Evolutionary conservation across 208 protist species (phyloP), one percentile per base, ranked within the genome.

Genomic region (Acanthamoeba lenticulata): DNA sequence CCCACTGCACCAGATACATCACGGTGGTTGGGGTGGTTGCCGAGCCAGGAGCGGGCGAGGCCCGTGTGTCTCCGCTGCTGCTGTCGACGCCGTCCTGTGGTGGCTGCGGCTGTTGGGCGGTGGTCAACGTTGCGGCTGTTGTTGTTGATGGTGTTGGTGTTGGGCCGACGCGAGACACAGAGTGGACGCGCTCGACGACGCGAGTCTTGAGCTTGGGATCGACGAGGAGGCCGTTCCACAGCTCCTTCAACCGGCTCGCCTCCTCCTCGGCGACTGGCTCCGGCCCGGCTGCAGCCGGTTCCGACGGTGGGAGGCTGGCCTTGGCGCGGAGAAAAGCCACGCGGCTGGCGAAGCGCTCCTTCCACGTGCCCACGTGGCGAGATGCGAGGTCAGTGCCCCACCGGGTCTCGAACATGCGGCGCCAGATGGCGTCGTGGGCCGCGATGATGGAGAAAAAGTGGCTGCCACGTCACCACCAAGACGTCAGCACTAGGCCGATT

Each of bases 371-470:
- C 32, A 9, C 40, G 81, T 90, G 36, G 21, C 44, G n/a, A 27
- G 49, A 67, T 44, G 21, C 52, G 44, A 90, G 19, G 47, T 38
- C n/a, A 3, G 21, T 38, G 44, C 81, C 81, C 81, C 81, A 90
- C 27, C 81, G 27, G 81, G 44, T 32, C 52, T 90, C 52, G 81
- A 90, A 90, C 38, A 90, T 62, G 27, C 38, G n/a, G 19, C 81
- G 44, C 81, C 81, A 90, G 3, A 90, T 21, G 29, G 81, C n/a
- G 52, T 90, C 81, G 38, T 90, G 24, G 81, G 44, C 49, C 11
- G 32, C 81, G 34, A 90, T 67, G 47, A 90, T 90, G 7, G 81
- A 90, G 81, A 90, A 90, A 34, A 90, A 90, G 34, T 90, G 81
- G 47, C 81, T 67, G 32, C 7, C 13, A 44, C 29, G 29, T 27